Base-by-base conservation (phyloP, 2,329 filamentous ascomycete genomes). In the Botrytis paeoniae region DNA sequence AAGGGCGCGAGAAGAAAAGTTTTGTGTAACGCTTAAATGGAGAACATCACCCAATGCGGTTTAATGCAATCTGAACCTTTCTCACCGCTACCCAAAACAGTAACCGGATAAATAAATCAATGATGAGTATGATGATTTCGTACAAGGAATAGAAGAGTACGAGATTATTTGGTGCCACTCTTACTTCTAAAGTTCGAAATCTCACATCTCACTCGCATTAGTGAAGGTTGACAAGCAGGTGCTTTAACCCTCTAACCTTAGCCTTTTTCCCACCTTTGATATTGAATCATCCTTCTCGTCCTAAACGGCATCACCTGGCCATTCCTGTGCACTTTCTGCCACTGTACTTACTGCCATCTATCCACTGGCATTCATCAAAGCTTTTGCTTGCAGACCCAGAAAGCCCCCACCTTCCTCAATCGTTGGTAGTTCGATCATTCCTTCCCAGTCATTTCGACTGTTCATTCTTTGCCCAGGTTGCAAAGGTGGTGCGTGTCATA, bases 381-480 rank as follows among this genome's bases (percentile, higher is more conserved):
- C 25, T 22, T 22, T 39, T 35, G 16, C 25, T 29, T 63, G 61
- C 61, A 41, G 61, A 41, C 37, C 61, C 37, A 43, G 61, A 45
- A 32, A 41, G 18, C 45, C 54, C 68, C 68, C 68, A 70, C 68
- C 54, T 70, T 69, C 54, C 68, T 37, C 48, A 68, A 57, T 68
- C 35, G 39, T 68, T 18, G n/a, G 48, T 68, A 66, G 64, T 29
- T 54, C 48, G n/a, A 54, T 73, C 69, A 39, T 73, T 72, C 71
- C 75, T 74, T 57, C 39, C 45, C 48, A 68, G 35, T 54, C 64
- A 22, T 68, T 68, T 57, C 35, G 35, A 54, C 57, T 22, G 25
- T 68, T 29, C 45, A 25, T 68, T 68, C 64, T 57, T 16, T 68
- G 25, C 48, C 37, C 65, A 29, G 20, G n/a, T n/a, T 68, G 37